A percentile compares a stretch with the other conserved stretches of the same genome.
These are phyloP conservation scores for Leccinum rimulosum DNA, from an alignment of 768 basidiomycete genomes.

Conservation along the genomic window DNA sequence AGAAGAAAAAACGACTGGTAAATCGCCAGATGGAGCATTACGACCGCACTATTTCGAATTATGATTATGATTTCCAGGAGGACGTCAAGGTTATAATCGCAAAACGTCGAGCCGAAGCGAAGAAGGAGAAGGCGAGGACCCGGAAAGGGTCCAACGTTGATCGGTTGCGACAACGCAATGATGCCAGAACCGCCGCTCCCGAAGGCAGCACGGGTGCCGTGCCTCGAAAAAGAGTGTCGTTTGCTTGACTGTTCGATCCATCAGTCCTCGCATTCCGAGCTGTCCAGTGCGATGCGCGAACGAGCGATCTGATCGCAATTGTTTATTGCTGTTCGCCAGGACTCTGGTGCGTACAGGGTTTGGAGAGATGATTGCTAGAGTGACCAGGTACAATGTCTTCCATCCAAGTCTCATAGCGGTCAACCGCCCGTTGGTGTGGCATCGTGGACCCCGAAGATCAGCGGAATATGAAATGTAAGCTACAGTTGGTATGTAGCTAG, in stretches of 20 bases:
- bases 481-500: background rate
- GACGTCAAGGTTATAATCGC: constrained; percentile 41
- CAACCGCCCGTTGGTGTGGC: constrained; percentile 12
- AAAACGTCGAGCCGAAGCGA: constrained; percentile 36
- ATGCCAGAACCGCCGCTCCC: constrained; percentile 11
- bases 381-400: constrained; percentile 4
- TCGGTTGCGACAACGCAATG: constrained; percentile 12
- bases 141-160: constrained; percentile 23
- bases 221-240: constrained; percentile 35
- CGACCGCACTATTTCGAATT: constrained; percentile 12
- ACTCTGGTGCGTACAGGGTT: background rate
- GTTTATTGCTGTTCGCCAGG: constrained; percentile 8
- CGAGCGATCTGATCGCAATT: constrained; percentile 28
- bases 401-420: constrained; percentile 15
- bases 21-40: constrained; percentile 17
- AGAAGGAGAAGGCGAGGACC: constrained; percentile 38
- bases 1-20: constrained; percentile 40
- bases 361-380: constrained; percentile 18
- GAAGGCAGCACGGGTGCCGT: constrained; percentile 8
- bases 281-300: constrained; percentile 5
- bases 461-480: background rate
- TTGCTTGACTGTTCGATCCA: constrained; percentile 24
- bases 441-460: constrained; percentile 15
- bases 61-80: constrained; percentile 31
- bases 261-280: constrained; percentile 21